A percentile compares a stretch with the other conserved stretches of the same genome.
These are phyloP conservation scores for Ilyonectria robusta DNA, from an alignment of 2,329 filamentous ascomycete species.

Conservation along the genomic window DNA sequence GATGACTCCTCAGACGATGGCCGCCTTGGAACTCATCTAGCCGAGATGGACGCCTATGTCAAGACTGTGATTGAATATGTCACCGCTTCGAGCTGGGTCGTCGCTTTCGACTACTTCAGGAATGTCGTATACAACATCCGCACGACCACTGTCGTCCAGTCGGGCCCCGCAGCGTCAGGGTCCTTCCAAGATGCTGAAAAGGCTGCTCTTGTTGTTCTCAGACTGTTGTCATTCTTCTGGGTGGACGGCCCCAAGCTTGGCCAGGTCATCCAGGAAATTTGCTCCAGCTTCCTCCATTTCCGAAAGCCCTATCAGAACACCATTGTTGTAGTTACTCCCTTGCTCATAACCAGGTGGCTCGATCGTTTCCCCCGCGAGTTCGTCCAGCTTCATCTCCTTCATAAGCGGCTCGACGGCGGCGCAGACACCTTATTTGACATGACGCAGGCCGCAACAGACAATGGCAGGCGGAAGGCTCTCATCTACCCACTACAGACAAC, in stretches of 20 bases:
- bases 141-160: constrained; percentile 58
- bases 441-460: constrained; percentile 73
- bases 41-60: constrained; percentile 68
- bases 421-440: constrained; percentile 80
- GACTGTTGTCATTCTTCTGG: constrained; percentile 75
- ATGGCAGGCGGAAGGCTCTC: constrained; percentile 66
- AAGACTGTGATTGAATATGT: constrained; percentile 74
- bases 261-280: constrained; percentile 75
- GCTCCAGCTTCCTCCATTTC: constrained; percentile 77
- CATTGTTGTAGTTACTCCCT: constrained; percentile 72
- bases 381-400: constrained; percentile 72
- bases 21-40: constrained; percentile 53
- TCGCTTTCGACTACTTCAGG: constrained; percentile 72
- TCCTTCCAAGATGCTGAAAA: constrained; percentile 65
- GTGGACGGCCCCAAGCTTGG: constrained; percentile 74
- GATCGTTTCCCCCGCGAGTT: constrained; percentile 77
- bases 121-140: constrained; percentile 66
- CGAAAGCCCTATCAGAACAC: constrained; percentile 75
- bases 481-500: constrained; percentile 75
- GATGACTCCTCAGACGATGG: constrained; percentile 40
- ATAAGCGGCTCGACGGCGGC: constrained; percentile 74
- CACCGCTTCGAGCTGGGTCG: constrained; percentile 74
- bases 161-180: constrained; percentile 52
- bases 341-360: constrained; percentile 76
- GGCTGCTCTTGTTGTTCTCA: constrained; percentile 67